Base-by-base conservation (phyloP, 179 eudicot species). In the Spinacia oleracea region DNA sequence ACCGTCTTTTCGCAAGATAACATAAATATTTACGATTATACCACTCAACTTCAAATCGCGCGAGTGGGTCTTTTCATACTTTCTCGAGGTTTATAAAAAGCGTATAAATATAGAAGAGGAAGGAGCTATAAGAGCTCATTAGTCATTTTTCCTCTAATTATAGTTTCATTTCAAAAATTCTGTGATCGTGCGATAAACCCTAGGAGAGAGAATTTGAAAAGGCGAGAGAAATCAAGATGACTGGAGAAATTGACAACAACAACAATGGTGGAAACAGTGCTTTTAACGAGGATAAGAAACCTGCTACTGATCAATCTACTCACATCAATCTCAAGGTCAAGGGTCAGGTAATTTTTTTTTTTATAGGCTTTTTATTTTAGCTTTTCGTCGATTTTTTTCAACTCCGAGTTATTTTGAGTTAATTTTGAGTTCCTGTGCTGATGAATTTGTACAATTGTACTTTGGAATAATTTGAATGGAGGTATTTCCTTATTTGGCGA, bases 271-370 rank as follows among this genome's bases (percentile, higher is more conserved):
- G 73, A 58, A 71, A 38, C 45, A 74, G 31, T 31, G 72, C 78
- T 60, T 76, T 56, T 23, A 73, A 55, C 38, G 78, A 77, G 59
- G 85, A 82, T 42, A 85, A 82, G 85, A 85, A 85, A 83, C 85
- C 87, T 14, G 71, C 78, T 4, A 3, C 87, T 25, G 87, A 82
- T 43, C 76, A 72, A 7, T 21, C 77, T 23, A 78, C 64, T 38
- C 85, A 82, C 18, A 82, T 85, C 74, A 85, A 85, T 43, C 85
- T 82, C 78, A 82, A 85, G 58, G 87, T 85, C 70, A 85, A 85
- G 67, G 87, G 85, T 45, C 87, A 85, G 88, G 88, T 85, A 10
- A 48, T 72, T 6, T 27, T 48, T 55, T 5, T 14, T 15, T 48
- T 55, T 64, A n/a, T n/a, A n/a, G n/a, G 34, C 10, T 34, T 6